Evolutionary conservation across 164 flowering plant species (phyloP), one percentile per base, ranked within the genome.

Genomic region (Berberis thunbergii): DNA sequence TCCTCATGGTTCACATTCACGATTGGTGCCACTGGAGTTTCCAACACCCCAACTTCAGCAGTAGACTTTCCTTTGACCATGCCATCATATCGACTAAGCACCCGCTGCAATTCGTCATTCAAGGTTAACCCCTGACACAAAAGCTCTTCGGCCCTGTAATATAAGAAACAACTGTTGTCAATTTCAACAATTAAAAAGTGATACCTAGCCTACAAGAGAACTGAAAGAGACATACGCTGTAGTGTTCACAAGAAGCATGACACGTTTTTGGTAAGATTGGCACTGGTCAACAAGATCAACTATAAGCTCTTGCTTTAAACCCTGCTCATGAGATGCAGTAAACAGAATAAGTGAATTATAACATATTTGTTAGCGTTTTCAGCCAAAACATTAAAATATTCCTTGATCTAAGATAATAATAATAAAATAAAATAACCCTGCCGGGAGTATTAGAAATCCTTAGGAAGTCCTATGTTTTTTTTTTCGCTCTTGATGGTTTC

Each of bases 221-320:
- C 39, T 12, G 52, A 12, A 6, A 49, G 41, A 54, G 59, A 49
- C 95, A 77, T 82, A 95, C 99, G 65, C 46, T 41, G 97, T 83
- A 66, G 73, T 76, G 73, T 85, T 88, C 69, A 87, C 89, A 62
- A 93, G 92, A 75, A 77, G 72, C 88, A 84, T 82, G 70, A 90
- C 98, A 49, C 94, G 98, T 65, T 74, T 83, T 74, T 93, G 96
- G 76, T 90, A 93, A 61, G 85, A 77, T 50, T 77, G 85, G 68
- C 98, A 93, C 69, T 93, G 98, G 6, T 93, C 98, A 67, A 85
- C 96, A 68, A 93, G 88, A 76, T 93, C 98, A 75, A 88, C 86
- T 62, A 93, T 84, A 60, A 93, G 64, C 69, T 93, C 98, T 65
- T 93, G 75, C 74, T 90, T 86, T 59, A 88, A 67, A 64, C 82